These are phyloP conservation scores for Neurospora intermedia DNA, from an alignment of 495 filamentous ascomycete genomes.

Conservation along the genomic window DNA sequence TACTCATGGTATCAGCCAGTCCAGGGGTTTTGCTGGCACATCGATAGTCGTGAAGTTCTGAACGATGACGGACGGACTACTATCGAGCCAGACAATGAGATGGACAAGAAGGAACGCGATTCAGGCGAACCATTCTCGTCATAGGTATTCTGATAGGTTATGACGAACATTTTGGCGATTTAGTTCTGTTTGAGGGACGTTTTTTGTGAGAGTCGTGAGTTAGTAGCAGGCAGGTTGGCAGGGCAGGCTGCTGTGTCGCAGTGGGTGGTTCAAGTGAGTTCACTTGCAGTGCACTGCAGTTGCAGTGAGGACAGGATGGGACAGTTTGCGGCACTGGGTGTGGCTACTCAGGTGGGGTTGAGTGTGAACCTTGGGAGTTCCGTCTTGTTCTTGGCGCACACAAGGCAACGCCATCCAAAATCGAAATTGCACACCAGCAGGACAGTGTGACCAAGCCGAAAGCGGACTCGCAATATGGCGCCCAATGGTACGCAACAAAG, in stretches of 20 bases:
- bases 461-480: slow-evolving; percentile 1
- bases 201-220: not conserved
- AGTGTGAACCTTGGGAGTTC: not conserved
- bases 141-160: not conserved
- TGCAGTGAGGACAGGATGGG: not conserved
- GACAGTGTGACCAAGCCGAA: slow-evolving; percentile 8
- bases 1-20: not conserved
- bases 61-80: not conserved
- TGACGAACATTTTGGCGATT: not conserved
- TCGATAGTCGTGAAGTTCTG: not conserved
- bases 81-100: not conserved
- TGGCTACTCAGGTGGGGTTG: slow-evolving; percentile 5
- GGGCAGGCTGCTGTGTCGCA: not conserved
- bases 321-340: slow-evolving; percentile 24
- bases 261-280: not conserved
- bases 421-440: slow-evolving; percentile 22
- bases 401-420: slow-evolving; percentile 25
- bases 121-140: not conserved
- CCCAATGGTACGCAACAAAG: slow-evolving; percentile 14
- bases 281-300: no score
- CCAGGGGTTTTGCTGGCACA: not conserved
- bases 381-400: slow-evolving; percentile 2
- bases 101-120: not conserved
- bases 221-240: not conserved
- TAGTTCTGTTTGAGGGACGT: not conserved